Conservation (phyloP, 176 grass and related monocot species). For the Aegilops umbellulata region DNA sequence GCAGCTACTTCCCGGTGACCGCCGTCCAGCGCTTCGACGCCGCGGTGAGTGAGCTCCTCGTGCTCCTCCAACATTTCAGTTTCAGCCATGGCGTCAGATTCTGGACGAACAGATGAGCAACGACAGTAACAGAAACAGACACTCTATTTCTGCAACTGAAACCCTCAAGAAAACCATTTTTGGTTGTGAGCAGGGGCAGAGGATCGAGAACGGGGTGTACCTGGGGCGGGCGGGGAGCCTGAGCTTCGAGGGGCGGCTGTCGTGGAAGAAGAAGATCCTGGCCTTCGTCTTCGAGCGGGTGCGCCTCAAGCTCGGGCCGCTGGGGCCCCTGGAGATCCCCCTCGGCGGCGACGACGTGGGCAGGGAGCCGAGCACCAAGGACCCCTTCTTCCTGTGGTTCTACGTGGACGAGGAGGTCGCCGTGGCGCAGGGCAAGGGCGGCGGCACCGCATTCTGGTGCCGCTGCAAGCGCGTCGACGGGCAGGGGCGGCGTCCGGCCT, state of each 20-base stretch:
- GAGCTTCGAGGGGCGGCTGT: conserved; percentile 80
- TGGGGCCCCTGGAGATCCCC: conserved; percentile 58
- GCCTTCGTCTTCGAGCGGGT: conserved; percentile 84
- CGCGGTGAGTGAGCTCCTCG: conserved; percentile 50
- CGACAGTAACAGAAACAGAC: too few species aligned
- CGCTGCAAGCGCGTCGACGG: conserved; percentile 48
- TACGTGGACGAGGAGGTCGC: conserved; percentile 91
- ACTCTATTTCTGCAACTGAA: not conserved
- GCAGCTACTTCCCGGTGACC: conserved; percentile 84
- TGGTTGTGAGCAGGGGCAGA: conserved; percentile 39
- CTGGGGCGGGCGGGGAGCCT: conserved; percentile 60
- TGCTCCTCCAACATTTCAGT: not conserved
- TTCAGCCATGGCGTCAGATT: not conserved
- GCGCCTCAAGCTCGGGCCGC: conserved; percentile 64
- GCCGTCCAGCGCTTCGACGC: conserved; percentile 90
- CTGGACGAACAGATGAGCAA: too few species aligned
- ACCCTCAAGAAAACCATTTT: not conserved
- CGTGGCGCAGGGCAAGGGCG: conserved; percentile 84
- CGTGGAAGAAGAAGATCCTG: conserved; percentile 88
- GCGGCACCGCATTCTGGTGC: conserved; percentile 87
- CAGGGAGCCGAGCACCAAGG: conserved; percentile 74
- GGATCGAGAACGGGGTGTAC: conserved; percentile 91
- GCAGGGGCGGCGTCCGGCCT: too few species aligned
- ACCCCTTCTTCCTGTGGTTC: conserved; percentile 94
- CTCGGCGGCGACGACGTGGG: conserved; percentile 17